Conservation (phyloP, 192 early-diverging fungal genomes). For the Haplosporangium gracile region DNA sequence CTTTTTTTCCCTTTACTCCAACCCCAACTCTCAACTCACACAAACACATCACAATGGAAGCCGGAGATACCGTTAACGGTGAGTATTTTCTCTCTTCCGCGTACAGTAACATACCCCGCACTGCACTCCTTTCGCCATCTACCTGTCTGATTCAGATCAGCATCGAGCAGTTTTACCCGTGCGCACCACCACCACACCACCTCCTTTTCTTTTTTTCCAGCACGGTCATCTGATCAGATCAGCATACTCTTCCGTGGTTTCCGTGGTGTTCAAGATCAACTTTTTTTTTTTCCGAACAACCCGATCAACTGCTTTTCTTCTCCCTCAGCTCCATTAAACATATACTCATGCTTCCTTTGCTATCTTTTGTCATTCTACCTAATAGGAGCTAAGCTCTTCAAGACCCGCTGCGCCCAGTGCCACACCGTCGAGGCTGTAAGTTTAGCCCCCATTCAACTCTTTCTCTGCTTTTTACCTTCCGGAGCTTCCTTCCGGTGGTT, state of each 20-base stretch:
- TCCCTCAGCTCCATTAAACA: background rate
- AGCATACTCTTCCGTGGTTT: background rate
- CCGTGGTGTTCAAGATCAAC: background rate
- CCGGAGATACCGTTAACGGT: slow-evolving; percentile 23
- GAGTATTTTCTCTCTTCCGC: background rate
- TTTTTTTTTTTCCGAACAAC: background rate
- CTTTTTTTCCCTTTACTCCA: background rate
- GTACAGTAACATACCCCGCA: background rate
- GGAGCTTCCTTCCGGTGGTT: background rate
- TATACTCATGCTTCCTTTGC: background rate
- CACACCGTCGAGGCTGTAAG: slow-evolving; percentile 88
- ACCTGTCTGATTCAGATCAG: background rate
- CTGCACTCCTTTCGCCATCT: background rate
- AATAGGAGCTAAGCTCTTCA: slow-evolving; percentile 78
- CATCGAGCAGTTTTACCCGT: background rate
- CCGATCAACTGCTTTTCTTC: background rate
- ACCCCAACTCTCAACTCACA: slow-evolving; percentile 17
- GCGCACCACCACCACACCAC: background rate
- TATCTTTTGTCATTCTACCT: background rate
- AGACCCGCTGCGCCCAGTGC: slow-evolving; percentile 99
- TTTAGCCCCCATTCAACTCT: background rate
- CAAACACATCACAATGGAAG: slow-evolving; percentile 16
- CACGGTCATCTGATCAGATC: background rate
- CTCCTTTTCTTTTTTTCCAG: background rate
- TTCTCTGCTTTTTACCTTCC: background rate